A percentile compares a stretch with the other conserved stretches of the same genome.
Evolutionary conservation across 164 flowering plant species (phyloP).

Genomic region (Litsea cubeba): DNA sequence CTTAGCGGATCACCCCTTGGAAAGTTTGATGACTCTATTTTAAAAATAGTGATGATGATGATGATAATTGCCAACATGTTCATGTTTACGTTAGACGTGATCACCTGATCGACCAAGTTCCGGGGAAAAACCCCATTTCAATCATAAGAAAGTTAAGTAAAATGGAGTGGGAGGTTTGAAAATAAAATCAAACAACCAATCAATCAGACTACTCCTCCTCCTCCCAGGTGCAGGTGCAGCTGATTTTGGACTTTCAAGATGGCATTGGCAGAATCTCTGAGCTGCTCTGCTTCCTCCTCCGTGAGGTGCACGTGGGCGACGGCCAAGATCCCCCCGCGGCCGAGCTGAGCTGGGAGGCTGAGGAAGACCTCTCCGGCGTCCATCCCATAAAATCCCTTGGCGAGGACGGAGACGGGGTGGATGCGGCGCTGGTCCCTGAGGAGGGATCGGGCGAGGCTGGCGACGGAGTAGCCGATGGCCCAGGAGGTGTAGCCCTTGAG

Average conservation of each 20-base stretch:
- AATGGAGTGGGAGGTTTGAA: no score
- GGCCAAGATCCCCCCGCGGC: slow-evolving; percentile 55
- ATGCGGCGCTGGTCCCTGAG: slow-evolving; percentile 66
- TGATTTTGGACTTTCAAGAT: slow-evolving; percentile 54
- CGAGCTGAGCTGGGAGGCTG: slow-evolving; percentile 81
- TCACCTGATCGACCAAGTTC: no score
- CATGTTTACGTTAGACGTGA: no score
- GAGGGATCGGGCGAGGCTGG: slow-evolving; percentile 55
- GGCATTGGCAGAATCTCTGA: slow-evolving; percentile 47
- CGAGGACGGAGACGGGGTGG: slow-evolving; percentile 77
- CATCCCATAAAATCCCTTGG: slow-evolving; percentile 62
- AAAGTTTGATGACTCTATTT: no score
- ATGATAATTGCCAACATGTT: no score
- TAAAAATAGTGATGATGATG: no score
- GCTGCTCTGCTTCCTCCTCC: slow-evolving; percentile 49
- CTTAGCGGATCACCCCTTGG: no score
- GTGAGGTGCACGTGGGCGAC: slow-evolving; percentile 60
- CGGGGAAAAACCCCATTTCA: no score
- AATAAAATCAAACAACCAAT: no score
- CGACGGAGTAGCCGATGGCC: slow-evolving; percentile 86
- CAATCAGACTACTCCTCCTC: no score
- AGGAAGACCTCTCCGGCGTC: slow-evolving; percentile 63
- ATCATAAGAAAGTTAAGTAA: no score
- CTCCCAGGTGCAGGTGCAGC: slow-evolving; percentile 17
- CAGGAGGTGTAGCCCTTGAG: slow-evolving; percentile 88